phyloP scores from a whole-genome alignment of 2,329 filamentous ascomycete species.

The Lecanicillium sp. region DNA sequence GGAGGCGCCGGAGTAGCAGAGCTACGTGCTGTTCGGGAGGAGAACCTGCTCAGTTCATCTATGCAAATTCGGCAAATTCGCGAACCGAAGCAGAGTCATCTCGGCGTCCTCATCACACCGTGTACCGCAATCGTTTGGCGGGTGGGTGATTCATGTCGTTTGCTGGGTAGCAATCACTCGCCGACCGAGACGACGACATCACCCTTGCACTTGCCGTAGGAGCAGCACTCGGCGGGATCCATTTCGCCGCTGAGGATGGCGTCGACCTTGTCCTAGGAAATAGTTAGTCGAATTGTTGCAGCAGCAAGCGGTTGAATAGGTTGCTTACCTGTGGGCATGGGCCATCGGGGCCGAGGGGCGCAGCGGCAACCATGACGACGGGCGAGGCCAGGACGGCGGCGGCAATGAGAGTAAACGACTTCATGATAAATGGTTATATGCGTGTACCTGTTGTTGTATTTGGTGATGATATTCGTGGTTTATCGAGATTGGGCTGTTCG shows the following conservation, averaged over 20 bases:
- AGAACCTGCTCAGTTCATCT: too few relatives aligned
- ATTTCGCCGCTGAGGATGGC: constrained; percentile 40
- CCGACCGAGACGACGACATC: constrained; percentile 41
- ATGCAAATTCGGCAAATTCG: too few relatives aligned
- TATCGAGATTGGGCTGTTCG: neutral
- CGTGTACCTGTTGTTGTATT: neutral
- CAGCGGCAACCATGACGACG: constrained; percentile 11
- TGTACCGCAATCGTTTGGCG: too few relatives aligned
- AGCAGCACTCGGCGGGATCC: constrained; percentile 43
- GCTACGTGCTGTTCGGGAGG: too few relatives aligned
- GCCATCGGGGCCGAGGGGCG: constrained; percentile 23
- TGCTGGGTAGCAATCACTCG: constrained; percentile 12
- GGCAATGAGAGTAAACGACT: constrained; percentile 13
- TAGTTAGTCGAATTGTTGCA: neutral
- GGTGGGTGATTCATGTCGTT: neutral
- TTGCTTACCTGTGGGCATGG: constrained; percentile 27
- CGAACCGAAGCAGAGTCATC: too few relatives aligned
- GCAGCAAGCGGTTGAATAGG: neutral
- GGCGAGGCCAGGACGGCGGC: constrained; percentile 11
- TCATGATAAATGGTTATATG: constrained; percentile 11
- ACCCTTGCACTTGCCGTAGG: constrained; percentile 44
- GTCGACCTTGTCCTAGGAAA: constrained; percentile 23
- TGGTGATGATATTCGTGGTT: neutral
- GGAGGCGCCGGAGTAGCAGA: too few relatives aligned
- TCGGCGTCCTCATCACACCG: too few relatives aligned